phyloP scores from a whole-genome alignment of 2,329 filamentous ascomycete species.

The Monilinia polystroma region DNA sequence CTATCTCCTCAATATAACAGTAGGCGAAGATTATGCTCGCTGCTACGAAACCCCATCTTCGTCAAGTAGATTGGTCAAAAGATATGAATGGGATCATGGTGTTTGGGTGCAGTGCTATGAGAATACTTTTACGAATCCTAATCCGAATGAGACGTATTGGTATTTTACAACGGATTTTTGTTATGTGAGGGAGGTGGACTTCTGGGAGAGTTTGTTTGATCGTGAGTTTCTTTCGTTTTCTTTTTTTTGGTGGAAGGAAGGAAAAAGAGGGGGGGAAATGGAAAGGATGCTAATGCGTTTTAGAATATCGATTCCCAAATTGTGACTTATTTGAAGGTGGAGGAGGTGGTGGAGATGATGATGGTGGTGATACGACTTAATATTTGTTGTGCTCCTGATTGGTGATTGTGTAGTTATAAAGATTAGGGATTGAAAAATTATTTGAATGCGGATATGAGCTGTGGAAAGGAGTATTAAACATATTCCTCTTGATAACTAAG shows the following conservation, averaged over 20 bases:
- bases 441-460: too few relatives aligned
- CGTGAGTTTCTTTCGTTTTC: slow-evolving; percentile 17
- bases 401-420: too few relatives aligned
- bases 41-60: slow-evolving; percentile 23
- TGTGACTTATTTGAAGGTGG: slow-evolving; percentile 3
- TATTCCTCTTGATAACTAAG: too few relatives aligned
- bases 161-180: slow-evolving; percentile 33
- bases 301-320: slow-evolving; percentile 18
- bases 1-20: slow-evolving; percentile 29
- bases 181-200: slow-evolving; percentile 30
- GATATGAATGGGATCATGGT: slow-evolving; percentile 15
- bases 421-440: too few relatives aligned
- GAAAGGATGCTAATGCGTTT: neutral
- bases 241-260: neutral
- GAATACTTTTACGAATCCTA: neutral
- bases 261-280: neutral
- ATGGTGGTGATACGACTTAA: neutral
- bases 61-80: slow-evolving; percentile 12
- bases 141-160: slow-evolving; percentile 26
- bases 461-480: too few relatives aligned
- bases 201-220: slow-evolving; percentile 30
- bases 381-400: too few relatives aligned
- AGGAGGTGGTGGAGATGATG: neutral
- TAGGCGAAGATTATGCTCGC: slow-evolving; percentile 29
- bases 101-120: slow-evolving; percentile 18